These are phyloP conservation scores for Emericellopsis atlantica DNA, from an alignment of 2,329 filamentous ascomycete species.

Conservation along the genomic window DNA sequence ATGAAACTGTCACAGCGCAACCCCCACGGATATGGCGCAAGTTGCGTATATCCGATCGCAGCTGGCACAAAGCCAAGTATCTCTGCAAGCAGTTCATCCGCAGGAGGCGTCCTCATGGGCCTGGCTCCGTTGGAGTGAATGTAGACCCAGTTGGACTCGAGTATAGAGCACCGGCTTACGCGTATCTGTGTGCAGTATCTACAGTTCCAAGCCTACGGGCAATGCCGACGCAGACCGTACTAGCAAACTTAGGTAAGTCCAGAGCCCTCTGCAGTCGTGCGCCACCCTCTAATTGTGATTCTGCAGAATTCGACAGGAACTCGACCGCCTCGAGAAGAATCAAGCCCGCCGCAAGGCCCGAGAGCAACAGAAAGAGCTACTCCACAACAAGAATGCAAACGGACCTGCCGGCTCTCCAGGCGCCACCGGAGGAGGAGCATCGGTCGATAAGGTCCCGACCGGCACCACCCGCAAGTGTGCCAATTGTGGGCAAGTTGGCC, in stretches of 20 bases:
- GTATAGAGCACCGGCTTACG: conserved; percentile 23
- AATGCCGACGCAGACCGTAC: conserved; percentile 39
- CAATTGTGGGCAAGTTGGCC: conserved; percentile 90
- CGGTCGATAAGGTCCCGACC: conserved; percentile 37
- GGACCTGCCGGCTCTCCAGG: conserved; percentile 36
- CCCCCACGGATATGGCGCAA: conserved; percentile 6
- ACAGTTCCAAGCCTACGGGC: conserved; percentile 33
- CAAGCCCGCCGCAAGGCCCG: conserved; percentile 80
- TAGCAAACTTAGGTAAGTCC: conserved; percentile 24
- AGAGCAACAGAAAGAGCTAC: conserved; percentile 72
- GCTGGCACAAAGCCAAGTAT: conserved; percentile 1
- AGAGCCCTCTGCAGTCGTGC: background rate
- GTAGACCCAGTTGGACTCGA: conserved; percentile 19
- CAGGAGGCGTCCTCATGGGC: conserved; percentile 7
- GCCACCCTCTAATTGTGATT: conserved; percentile 5
- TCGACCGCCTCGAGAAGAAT: conserved; percentile 79
- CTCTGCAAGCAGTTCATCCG: conserved; percentile 1
- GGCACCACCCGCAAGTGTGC: conserved; percentile 87
- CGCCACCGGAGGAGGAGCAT: conserved; percentile 17
- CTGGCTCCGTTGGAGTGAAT: conserved; percentile 14
- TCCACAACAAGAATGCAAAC: conserved; percentile 25
- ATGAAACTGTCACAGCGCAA: conserved; percentile 1
- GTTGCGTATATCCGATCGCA: conserved; percentile 6
- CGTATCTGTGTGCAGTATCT: conserved; percentile 29
- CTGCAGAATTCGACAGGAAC: conserved; percentile 42